These are phyloP conservation scores for Solanum pennellii DNA, from an alignment of 257 asterid species.

Conservation along the genomic window DNA sequence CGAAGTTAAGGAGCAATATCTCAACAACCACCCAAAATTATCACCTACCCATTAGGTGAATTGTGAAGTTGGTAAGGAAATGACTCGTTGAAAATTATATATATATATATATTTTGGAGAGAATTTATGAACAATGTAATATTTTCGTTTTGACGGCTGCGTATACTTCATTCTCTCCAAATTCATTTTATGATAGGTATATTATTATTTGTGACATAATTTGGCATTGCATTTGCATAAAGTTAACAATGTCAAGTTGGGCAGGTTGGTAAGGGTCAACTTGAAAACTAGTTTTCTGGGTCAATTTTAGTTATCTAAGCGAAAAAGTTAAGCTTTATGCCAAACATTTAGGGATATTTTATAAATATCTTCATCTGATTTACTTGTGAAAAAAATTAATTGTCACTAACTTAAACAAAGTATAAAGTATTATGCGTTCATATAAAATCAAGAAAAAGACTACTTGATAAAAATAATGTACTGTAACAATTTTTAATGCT, in stretches of 20 bases:
- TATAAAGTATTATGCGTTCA: background rate
- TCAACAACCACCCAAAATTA: background rate
- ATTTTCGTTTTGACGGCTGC: no score
- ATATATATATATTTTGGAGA: no score
- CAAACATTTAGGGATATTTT: background rate
- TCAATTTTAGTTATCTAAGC: background rate
- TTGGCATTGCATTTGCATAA: background rate
- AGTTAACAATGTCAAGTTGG: background rate
- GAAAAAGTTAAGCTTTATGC: background rate
- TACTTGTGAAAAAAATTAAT: no score
- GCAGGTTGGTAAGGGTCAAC: background rate
- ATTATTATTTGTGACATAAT: background rate
- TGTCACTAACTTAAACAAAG: background rate
- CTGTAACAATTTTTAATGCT: no score
- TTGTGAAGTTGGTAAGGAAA: background rate
- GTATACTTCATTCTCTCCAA: accelerated
- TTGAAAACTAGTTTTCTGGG: background rate
- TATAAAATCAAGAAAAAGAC: background rate
- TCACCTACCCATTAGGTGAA: background rate
- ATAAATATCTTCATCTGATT: background rate
- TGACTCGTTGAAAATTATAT: background rate
- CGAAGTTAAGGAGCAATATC: background rate
- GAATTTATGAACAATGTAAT: no score
- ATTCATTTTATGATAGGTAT: no score
- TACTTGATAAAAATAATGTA: background rate